Evolutionary conservation across 1,284 basidiomycete species (phyloP).

Genomic region (Cutaneotrichosporon daszewskae): DNA sequence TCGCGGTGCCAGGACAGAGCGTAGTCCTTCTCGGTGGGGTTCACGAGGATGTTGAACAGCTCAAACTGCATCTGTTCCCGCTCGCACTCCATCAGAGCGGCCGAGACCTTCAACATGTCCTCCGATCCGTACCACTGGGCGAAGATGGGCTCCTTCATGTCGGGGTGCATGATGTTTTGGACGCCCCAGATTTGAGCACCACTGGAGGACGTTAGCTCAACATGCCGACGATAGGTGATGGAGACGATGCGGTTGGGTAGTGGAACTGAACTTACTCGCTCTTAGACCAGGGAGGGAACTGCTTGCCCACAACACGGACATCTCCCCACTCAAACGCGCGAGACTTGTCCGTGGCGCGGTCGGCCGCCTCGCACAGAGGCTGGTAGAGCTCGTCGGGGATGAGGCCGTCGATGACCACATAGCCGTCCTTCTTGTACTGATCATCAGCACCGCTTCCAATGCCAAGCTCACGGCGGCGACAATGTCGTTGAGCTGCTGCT

Average conservation of each 20-base stretch:
- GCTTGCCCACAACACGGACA: slow-evolving; percentile 68
- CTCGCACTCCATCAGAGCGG: slow-evolving; percentile 56
- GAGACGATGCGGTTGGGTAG: too few species aligned
- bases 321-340: slow-evolving; percentile 62
- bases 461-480: slow-evolving; percentile 12
- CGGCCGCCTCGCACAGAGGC: slow-evolving; percentile 55
- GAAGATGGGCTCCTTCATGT: slow-evolving; percentile 58
- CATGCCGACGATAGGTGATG: too few species aligned
- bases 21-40: slow-evolving; percentile 63
- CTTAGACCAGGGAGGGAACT: slow-evolving; percentile 67
- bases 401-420: slow-evolving; percentile 62
- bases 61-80: slow-evolving; percentile 64
- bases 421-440: slow-evolving; percentile 63
- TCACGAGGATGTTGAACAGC: slow-evolving; percentile 72
- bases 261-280: too few species aligned
- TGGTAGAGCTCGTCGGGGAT: slow-evolving; percentile 51
- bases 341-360: slow-evolving; percentile 55
- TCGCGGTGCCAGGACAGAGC: slow-evolving; percentile 78
- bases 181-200: slow-evolving; percentile 67
- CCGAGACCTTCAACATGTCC: slow-evolving; percentile 53
- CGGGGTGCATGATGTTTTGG: slow-evolving; percentile 73
- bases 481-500: slow-evolving; percentile 18
- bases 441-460: neutral
- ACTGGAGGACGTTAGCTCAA: too few species aligned
- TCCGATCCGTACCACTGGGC: slow-evolving; percentile 64